Evolutionary conservation across 2,329 filamentous ascomycete genomes (phyloP), one percentile per base, ranked within the genome.

Genomic region (Neofusicoccum umdonicola): DNA sequence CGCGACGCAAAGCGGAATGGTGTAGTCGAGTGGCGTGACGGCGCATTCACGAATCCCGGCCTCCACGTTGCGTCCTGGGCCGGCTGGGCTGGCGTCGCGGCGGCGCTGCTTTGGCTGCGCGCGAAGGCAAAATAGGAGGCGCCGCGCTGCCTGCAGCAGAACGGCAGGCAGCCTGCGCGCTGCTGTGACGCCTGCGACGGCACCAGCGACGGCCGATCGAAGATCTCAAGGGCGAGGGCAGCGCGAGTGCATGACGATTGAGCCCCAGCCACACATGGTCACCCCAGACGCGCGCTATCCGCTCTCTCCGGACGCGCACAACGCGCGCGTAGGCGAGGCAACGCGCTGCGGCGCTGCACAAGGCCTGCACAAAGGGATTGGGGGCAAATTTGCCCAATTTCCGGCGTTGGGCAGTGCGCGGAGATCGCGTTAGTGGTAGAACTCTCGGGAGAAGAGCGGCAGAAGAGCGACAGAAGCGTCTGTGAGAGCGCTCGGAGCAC

Each of bases 391-490:
- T 45, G 42, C 39, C 42, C 47, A 68, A 68, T 70, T 71, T 69
- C 64, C 31, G 52, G 58, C 66, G 57, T n/a, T 60, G 56, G 44
- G 44, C 47, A 54, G 67, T 67, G 73, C 70, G 71, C 71, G 71
- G 64, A 51, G 58, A 62, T 62, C 58, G 37, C 58, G 44, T 62
- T 62, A 62, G 58, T 51, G 67, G 73, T 76, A 69, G 75, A 76
- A 77, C 73, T 64, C 41, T 67, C 72, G 68, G 69, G 69, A 73
- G 74, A 77, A 77, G 73, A 68, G 70, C 74, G 74, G 74, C 71
- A 76, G 75, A 77, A 77, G 73, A 68, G 70, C 74, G 74, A 74
- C 71, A 76, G 75, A 76, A 77, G 73, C 48, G 62, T 56, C 51
- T 60, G 56, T 56, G 35, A 48, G 67, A 67, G 67, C 69, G 67